Evolutionary conservation across 2,329 filamentous ascomycete species (phyloP), one percentile per base, ranked within the genome.

Genomic region (Ascomycota sp.): DNA sequence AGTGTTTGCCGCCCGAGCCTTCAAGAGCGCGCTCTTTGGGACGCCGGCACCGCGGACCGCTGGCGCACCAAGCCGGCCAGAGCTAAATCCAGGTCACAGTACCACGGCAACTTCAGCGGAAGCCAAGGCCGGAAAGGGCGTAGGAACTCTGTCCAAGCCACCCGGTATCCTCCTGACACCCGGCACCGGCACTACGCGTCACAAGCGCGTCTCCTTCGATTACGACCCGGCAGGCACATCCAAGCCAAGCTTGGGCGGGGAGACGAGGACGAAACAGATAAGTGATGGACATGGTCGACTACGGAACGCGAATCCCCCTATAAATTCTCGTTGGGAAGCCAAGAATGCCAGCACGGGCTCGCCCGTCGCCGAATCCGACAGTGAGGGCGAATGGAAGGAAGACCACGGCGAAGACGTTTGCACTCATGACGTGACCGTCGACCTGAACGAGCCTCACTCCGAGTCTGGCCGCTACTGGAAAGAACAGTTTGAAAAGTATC

Each of bases 401-500:
- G 58, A 65, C 7, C 56, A 55, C 9, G 51, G 56, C 4, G 54
- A 56, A 11, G 51, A 52, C 23, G 45, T 52, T 22, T 55, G 52
- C 39, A 64, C 69, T 30, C 59, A 63, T 32, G 75, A 82, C 40
- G 54, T 72, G 33, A 81, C 76, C 0, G 52, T 74, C 28, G 77
- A 83, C 41, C 53, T 81, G 29, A 75, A 75, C 36, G 72, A 80
- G 41, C 78, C 79, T 6, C 67, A 72, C 37, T 81, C 77, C 2
- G 66, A 75, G 34, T 82, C 77, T 4, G 78, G 77, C 6, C 71
- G 66, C 41, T 83, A 78, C 50, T 86, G 79, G 79, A 85, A 85
- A 51, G 63, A 68, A 17, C 69, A 82, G 43, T 85, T 78, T 41
- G 65, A 80, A 39, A 65, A 62, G 32, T 86, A 85, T 43, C 71